Evolutionary conservation across 2,329 filamentous ascomycete species (phyloP).

Genomic region (Aspergillus vadensis): DNA sequence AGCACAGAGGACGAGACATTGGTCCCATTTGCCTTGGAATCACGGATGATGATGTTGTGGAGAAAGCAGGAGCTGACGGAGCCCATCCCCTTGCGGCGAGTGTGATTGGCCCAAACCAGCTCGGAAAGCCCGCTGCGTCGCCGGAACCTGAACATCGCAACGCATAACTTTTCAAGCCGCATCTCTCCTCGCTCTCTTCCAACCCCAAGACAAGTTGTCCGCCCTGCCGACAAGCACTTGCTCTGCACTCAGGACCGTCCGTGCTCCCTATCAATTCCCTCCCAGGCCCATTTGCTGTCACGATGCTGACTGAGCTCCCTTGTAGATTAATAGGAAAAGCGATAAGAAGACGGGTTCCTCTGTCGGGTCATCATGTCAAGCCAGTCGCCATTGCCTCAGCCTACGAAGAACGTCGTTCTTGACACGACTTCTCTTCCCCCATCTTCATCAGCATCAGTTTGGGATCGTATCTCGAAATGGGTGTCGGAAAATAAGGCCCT

Average conservation of each 20-base stretch:
- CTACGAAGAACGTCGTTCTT: slow-evolving; percentile 42
- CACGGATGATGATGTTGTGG: slow-evolving; percentile 14
- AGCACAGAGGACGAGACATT: neutral
- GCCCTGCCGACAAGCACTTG: slow-evolving; percentile 18
- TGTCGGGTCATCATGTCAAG: slow-evolving; percentile 43
- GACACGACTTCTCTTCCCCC: slow-evolving; percentile 46
- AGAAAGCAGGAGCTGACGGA: slow-evolving; percentile 20
- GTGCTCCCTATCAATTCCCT: neutral
- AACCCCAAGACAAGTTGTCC: slow-evolving; percentile 21
- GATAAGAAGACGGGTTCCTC: slow-evolving; percentile 18
- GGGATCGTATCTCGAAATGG: slow-evolving; percentile 90
- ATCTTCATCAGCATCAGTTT: slow-evolving; percentile 66
- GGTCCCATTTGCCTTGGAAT: neutral
- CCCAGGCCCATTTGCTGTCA: neutral
- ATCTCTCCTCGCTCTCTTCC: slow-evolving; percentile 32
- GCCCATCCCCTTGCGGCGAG: slow-evolving; percentile 17
- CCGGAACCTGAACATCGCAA: slow-evolving; percentile 24
- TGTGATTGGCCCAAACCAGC: slow-evolving; percentile 37
- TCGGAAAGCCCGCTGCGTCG: slow-evolving; percentile 23
- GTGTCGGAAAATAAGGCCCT: slow-evolving; percentile 92
- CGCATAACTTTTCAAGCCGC: slow-evolving; percentile 41
- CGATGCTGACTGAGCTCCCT: neutral
- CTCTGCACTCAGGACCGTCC: slow-evolving; percentile 25
- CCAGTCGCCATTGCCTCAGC: slow-evolving; percentile 39
- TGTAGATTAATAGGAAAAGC: slow-evolving; percentile 17